Conservation (phyloP, 2,329 filamentous ascomycete genomes). For the Botrytis elliptica region DNA sequence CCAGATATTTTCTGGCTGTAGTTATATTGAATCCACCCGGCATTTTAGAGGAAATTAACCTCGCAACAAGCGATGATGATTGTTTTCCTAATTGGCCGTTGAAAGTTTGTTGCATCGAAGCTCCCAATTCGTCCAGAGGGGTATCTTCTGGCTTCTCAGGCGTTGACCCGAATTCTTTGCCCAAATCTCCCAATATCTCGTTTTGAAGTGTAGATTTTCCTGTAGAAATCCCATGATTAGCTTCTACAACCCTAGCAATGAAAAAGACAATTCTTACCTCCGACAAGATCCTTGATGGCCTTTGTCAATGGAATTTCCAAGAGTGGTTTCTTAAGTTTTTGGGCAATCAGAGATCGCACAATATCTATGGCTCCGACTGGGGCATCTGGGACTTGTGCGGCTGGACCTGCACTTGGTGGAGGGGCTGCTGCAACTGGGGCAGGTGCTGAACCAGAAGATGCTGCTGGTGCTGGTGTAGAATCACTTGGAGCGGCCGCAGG, state of each 20-base stretch:
- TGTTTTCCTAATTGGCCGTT: constrained; percentile 98
- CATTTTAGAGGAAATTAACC: constrained; percentile 98
- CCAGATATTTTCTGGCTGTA: constrained; percentile 88
- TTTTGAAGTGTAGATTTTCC: constrained; percentile 98
- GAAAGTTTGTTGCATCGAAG: constrained; percentile 96
- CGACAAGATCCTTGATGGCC: constrained; percentile 97
- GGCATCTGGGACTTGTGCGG: constrained; percentile 79
- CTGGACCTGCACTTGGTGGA: constrained; percentile 76
- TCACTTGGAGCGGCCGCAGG: constrained; percentile 54
- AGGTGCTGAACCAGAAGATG: constrained; percentile 48
- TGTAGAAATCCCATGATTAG: constrained; percentile 42
- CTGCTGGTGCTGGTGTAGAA: constrained; percentile 43
- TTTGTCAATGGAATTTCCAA: constrained; percentile 88
- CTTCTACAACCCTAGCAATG: constrained; percentile 20
- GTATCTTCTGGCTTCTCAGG: constrained; percentile 98
- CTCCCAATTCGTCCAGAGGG: constrained; percentile 91
- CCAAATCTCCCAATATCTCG: constrained; percentile 94
- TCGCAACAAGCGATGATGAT: constrained; percentile 86
- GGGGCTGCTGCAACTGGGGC: constrained; percentile 55
- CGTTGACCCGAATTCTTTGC: constrained; percentile 97
- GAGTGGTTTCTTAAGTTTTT: constrained; percentile 95
- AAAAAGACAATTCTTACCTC: constrained; percentile 61
- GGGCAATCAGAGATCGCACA: constrained; percentile 82
- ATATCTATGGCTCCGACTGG: constrained; percentile 89
- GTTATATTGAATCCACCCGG: constrained; percentile 99